Evolutionary conservation across 2,329 filamentous ascomycete species (phyloP).

Genomic region (Calonectria montana): DNA sequence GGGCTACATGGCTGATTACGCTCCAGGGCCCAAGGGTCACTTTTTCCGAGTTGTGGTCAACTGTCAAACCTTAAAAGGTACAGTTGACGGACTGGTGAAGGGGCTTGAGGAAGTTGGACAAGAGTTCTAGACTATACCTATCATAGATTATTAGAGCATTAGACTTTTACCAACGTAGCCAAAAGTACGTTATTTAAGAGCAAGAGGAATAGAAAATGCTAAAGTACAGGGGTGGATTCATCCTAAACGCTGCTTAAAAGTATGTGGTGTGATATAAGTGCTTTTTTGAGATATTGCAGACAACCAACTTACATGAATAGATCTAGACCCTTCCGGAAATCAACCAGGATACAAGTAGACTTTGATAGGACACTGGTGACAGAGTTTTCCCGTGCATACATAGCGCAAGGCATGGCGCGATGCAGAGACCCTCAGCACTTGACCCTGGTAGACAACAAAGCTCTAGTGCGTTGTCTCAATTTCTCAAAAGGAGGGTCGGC

Average conservation of each 20-base stretch:
- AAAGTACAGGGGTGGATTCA: background rate
- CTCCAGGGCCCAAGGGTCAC: slow-evolving; percentile 65
- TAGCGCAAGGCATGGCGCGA: background rate
- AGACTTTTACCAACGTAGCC: background rate
- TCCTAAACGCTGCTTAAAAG: background rate
- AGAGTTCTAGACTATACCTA: slow-evolving; percentile 22
- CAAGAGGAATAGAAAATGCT: background rate
- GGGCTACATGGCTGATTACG: slow-evolving; percentile 72
- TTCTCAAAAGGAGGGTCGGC: background rate
- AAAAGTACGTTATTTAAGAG: background rate
- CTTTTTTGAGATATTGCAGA: background rate
- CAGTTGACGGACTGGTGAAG: slow-evolving; percentile 64
- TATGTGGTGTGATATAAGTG: background rate
- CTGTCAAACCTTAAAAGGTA: slow-evolving; percentile 63
- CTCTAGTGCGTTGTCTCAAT: background rate
- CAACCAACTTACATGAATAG: background rate
- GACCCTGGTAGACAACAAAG: background rate
- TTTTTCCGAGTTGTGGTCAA: slow-evolving; percentile 72
- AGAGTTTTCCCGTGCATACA: background rate
- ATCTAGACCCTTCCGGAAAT: background rate
- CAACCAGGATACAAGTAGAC: background rate
- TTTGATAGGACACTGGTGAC: background rate
- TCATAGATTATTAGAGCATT: background rate
- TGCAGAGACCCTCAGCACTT: background rate
- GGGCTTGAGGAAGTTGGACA: slow-evolving; percentile 62